Conservation (phyloP, 306 rosid genomes). For the Urtica urens region DNA sequence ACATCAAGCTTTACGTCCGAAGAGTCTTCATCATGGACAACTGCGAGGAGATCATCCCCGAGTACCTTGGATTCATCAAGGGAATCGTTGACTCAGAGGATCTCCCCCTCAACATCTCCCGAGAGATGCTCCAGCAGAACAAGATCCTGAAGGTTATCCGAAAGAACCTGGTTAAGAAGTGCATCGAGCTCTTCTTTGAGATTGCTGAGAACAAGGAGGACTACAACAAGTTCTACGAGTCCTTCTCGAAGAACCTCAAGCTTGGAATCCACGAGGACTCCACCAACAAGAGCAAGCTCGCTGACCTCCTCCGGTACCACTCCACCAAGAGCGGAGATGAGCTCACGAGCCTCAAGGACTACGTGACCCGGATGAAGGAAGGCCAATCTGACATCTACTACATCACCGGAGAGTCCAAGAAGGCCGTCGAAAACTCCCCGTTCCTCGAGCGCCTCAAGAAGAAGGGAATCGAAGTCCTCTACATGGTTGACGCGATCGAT, state of each 20-base stretch:
- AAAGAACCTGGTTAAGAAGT: slow-evolving; percentile 83
- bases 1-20: slow-evolving; percentile 78
- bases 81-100: slow-evolving; percentile 97
- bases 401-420: slow-evolving; percentile 91
- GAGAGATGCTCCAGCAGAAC: slow-evolving; percentile 88
- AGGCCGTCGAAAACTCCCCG: slow-evolving; percentile 88
- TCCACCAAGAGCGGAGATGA: slow-evolving; percentile 91
- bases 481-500: slow-evolving; percentile 90
- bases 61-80: slow-evolving; percentile 71
- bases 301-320: slow-evolving; percentile 77
- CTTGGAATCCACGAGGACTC: slow-evolving; percentile 86
- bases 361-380: slow-evolving; percentile 95
- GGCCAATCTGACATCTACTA: slow-evolving; percentile 79
- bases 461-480: slow-evolving; percentile 74
- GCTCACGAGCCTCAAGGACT: slow-evolving; percentile 82
- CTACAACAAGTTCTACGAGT: slow-evolving; percentile 78
- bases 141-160: slow-evolving; percentile 85
- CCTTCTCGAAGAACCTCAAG: slow-evolving; percentile 83
- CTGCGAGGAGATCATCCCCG: slow-evolving; percentile 93
- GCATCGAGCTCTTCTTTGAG: slow-evolving; percentile 75
- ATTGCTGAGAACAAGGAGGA: slow-evolving; percentile 96
- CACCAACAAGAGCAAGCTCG: slow-evolving; percentile 63
- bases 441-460: slow-evolving; percentile 86
- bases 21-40: slow-evolving; percentile 95
- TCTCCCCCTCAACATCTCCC: slow-evolving; percentile 80